These are phyloP conservation scores for Parathielavia appendiculata DNA, from an alignment of 495 filamentous ascomycete species.

Conservation along the genomic window DNA sequence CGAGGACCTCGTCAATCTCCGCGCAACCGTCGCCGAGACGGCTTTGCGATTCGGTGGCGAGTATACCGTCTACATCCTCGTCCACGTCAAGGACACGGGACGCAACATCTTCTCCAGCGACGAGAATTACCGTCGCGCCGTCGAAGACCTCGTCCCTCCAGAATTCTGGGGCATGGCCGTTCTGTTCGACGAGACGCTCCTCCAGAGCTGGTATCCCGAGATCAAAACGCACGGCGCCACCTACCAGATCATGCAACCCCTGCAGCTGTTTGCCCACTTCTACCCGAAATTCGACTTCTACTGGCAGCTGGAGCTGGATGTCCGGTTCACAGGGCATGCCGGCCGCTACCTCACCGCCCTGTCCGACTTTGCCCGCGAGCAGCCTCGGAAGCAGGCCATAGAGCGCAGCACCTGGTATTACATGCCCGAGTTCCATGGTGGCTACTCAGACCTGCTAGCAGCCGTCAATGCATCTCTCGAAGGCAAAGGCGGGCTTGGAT, in stretches of 20 bases:
- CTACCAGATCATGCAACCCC: conserved; percentile 11
- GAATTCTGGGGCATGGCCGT: conserved; percentile 1
- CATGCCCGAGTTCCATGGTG: not conserved
- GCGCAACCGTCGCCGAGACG: conserved; percentile 3
- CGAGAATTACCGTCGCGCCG: not conserved
- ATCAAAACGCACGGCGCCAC: conserved; percentile 4
- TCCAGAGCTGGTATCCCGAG: conserved; percentile 3
- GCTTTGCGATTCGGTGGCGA: conserved; percentile 1
- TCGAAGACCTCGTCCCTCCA: not conserved
- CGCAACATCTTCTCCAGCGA: conserved; percentile 5
- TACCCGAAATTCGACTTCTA: conserved; percentile 2
- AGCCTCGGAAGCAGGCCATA: conserved; percentile 6
- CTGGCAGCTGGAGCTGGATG: conserved; percentile 10
- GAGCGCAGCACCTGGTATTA: conserved; percentile 11
- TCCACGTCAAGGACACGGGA: conserved; percentile 2
- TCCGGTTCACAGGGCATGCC: conserved; percentile 9
- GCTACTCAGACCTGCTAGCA: conserved; percentile 1
- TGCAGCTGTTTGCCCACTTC: conserved; percentile 8
- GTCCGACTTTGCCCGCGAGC: conserved; percentile 6
- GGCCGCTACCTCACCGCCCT: conserved; percentile 3
- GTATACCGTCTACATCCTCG: conserved; percentile 9
- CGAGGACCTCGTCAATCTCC: conserved; percentile 2
- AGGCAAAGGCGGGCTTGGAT: conserved; percentile 1
- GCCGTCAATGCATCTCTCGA: conserved; percentile 3
- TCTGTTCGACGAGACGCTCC: conserved; percentile 6